Percentiles rank a stretch among this genome's conserved stretches.
These are phyloP conservation scores for Escallonia rubra DNA, from an alignment of 129 eudicot genomes.

Conservation along the genomic window DNA sequence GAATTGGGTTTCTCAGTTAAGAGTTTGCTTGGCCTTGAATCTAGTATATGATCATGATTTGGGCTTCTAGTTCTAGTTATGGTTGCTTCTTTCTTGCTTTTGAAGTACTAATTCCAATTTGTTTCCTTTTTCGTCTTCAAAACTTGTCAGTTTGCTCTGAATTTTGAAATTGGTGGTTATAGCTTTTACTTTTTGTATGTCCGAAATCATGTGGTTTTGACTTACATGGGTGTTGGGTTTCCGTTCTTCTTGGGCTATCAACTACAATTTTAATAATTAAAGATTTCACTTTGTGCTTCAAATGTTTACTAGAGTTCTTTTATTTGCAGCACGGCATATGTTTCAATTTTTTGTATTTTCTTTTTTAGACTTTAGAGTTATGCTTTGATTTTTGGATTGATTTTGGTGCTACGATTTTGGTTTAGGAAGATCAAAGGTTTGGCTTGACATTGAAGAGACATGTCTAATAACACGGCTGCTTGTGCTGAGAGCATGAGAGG, in stretches of 20 bases:
- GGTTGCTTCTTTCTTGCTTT: neutral
- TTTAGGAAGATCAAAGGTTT: slow-evolving; percentile 13
- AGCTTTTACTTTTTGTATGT: neutral
- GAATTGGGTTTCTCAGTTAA: neutral
- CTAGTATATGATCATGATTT: neutral
- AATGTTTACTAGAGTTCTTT: neutral
- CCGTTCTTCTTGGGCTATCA: neutral
- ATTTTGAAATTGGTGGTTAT: neutral
- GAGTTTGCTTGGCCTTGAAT: neutral
- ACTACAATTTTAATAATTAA: neutral
- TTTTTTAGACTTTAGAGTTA: neutral
- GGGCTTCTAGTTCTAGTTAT: neutral
- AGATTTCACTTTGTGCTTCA: neutral
- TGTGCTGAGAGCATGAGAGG: slow-evolving; percentile 93
- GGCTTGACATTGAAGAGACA: slow-evolving; percentile 7
- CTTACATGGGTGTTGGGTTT: neutral
- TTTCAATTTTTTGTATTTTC: neutral
- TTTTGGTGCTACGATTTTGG: neutral
- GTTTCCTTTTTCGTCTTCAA: neutral
- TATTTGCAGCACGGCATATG: neutral
- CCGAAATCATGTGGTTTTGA: neutral
- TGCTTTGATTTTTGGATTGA: slow-evolving; percentile 6
- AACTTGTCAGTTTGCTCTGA: neutral
- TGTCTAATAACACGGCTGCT: slow-evolving; percentile 68
- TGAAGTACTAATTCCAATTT: neutral